Percentiles rank a stretch among this genome's conserved stretches.
Conservation (phyloP, 2,329 filamentous ascomycete species). For the Fusarium mexicanum region DNA sequence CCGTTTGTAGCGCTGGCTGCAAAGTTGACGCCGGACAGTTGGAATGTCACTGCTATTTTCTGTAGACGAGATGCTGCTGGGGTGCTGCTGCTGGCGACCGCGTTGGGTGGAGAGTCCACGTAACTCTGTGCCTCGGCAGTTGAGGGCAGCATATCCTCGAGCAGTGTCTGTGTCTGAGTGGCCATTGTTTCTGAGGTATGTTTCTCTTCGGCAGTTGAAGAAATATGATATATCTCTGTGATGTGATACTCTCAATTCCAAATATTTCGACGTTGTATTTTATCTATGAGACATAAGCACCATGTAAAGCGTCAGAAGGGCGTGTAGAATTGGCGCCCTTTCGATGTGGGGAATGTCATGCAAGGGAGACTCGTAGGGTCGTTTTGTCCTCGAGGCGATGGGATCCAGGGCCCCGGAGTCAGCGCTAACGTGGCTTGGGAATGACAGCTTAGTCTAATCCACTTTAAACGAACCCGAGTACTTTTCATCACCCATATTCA, state of each 20-base stretch:
- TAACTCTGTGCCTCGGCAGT: not conserved
- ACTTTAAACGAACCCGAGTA: not conserved
- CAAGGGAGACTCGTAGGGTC: not conserved
- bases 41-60: conserved; percentile 35
- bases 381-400: not conserved
- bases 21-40: conserved; percentile 41
- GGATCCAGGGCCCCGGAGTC: not conserved
- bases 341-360: not conserved
- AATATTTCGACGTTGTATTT: not conserved
- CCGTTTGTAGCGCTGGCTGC: conserved; percentile 39
- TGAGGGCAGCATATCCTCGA: not conserved
- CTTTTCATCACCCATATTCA: too few relatives aligned
- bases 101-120: not conserved
- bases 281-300: not conserved
- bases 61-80: conserved; percentile 18
- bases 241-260: not conserved
- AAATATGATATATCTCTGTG: not conserved
- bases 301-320: not conserved
- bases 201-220: not conserved
- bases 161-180: conserved; percentile 1
- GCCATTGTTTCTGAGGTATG: not conserved
- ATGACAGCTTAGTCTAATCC: not conserved
- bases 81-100: not conserved
- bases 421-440: not conserved
- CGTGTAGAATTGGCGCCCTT: conserved; percentile 1